Evolutionary conservation across 225 moss, liverwort and hornwort genomes (phyloP).

Genomic region (Thuidium tamariscinum): DNA sequence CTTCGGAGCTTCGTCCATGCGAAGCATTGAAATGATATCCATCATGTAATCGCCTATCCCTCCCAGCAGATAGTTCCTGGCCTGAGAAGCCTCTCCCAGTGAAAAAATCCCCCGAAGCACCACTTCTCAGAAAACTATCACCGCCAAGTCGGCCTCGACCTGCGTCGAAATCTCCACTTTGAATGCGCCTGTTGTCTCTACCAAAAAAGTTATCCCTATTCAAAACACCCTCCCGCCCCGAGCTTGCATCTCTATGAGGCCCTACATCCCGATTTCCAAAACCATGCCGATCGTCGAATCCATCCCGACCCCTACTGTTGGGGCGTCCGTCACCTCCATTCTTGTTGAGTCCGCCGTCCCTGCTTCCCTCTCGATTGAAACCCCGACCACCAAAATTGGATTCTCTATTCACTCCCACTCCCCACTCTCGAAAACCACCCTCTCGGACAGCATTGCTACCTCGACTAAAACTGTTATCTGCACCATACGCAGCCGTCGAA

Average conservation of each 20-base stretch:
- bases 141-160: slow-evolving; percentile 59
- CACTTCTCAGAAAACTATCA: slow-evolving; percentile 59
- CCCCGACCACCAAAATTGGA: slow-evolving; percentile 42
- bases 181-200: slow-evolving; percentile 64
- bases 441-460: slow-evolving; percentile 41
- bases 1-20: slow-evolving; percentile 63
- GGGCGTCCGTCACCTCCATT: slow-evolving; percentile 57
- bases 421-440: slow-evolving; percentile 42
- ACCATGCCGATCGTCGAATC: slow-evolving; percentile 56
- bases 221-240: slow-evolving; percentile 49
- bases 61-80: slow-evolving; percentile 52
- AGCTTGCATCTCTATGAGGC: slow-evolving; percentile 53
- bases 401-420: slow-evolving; percentile 50
- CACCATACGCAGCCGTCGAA: slow-evolving; percentile 26
- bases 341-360: slow-evolving; percentile 50
- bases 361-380: slow-evolving; percentile 50
- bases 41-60: slow-evolving; percentile 65
- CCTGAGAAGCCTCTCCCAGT: slow-evolving; percentile 55
- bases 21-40: slow-evolving; percentile 60
- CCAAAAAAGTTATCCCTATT: slow-evolving; percentile 55
- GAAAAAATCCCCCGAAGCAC: slow-evolving; percentile 33
- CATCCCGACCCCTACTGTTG: slow-evolving; percentile 57
- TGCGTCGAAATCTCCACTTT: slow-evolving; percentile 63
- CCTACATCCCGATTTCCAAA: slow-evolving; percentile 49
- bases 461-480: slow-evolving; percentile 34